phyloP scores from a whole-genome alignment of 2,329 filamentous ascomycete species.

The Ceratocystis alfenasii region DNA sequence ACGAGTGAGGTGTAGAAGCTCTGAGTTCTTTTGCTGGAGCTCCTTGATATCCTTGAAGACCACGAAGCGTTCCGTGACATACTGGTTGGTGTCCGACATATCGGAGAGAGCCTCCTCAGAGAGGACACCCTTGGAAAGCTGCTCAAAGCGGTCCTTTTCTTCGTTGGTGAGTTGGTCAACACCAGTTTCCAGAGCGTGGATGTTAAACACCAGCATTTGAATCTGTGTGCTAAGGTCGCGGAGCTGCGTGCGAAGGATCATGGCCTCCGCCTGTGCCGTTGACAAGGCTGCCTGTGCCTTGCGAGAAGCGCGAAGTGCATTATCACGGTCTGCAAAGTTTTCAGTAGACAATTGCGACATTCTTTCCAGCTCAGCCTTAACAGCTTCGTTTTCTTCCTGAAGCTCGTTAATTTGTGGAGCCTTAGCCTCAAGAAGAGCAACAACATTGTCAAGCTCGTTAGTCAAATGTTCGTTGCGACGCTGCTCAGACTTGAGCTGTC shows the following conservation, averaged over 20 bases:
- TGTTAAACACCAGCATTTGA: conserved; percentile 79
- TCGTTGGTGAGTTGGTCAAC: conserved; percentile 57
- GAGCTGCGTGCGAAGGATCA: conserved; percentile 73
- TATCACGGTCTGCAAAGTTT: conserved; percentile 67
- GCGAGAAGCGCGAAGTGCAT: conserved; percentile 62
- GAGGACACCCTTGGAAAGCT: conserved; percentile 63
- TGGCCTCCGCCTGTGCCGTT: conserved; percentile 53
- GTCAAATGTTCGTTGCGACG: conserved; percentile 62
- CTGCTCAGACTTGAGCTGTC: conserved; percentile 60
- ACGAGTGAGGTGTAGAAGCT: conserved; percentile 69
- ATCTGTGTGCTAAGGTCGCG: conserved; percentile 83
- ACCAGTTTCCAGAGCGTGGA: conserved; percentile 71
- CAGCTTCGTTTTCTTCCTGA: conserved; percentile 64
- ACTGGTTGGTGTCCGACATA: conserved; percentile 70
- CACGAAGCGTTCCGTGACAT: conserved; percentile 82
- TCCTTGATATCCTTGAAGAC: conserved; percentile 78
- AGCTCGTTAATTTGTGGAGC: conserved; percentile 81
- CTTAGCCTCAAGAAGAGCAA: conserved; percentile 71
- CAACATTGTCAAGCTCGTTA: conserved; percentile 71
- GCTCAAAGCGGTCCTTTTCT: conserved; percentile 63
- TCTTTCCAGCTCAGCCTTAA: conserved; percentile 69
- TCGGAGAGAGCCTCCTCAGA: conserved; percentile 58
- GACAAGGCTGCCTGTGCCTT: conserved; percentile 64
- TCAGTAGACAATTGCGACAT: conserved; percentile 78
- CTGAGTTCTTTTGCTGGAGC: conserved; percentile 76